Evolutionary conservation across 768 basidiomycete species (phyloP).

Genomic region (Terana coerulea): DNA sequence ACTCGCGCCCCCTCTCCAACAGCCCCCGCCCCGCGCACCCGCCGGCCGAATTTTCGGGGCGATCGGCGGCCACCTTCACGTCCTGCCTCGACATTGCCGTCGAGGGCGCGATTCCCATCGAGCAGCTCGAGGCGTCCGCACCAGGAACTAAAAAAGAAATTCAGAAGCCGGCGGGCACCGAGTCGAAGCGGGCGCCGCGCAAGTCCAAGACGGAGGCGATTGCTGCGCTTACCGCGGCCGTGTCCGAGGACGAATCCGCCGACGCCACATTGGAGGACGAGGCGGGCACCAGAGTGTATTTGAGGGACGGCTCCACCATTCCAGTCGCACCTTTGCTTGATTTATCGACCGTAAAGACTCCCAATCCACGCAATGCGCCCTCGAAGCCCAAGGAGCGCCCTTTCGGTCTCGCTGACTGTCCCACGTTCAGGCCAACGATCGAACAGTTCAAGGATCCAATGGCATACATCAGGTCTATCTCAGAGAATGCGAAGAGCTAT

Average conservation of each 20-base stretch:
- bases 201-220: slow-evolving; percentile 90
- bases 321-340: slow-evolving; percentile 61
- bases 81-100: slow-evolving; percentile 75
- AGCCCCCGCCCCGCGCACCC: slow-evolving; percentile 23
- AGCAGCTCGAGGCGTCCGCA: slow-evolving; percentile 25
- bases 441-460: slow-evolving; percentile 95
- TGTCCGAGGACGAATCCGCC: slow-evolving; percentile 49
- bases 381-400: slow-evolving; percentile 52
- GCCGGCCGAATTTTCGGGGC: slow-evolving; percentile 49
- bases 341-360: slow-evolving; percentile 68
- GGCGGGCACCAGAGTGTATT: slow-evolving; percentile 40
- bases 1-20: slow-evolving; percentile 52
- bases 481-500: slow-evolving; percentile 62
- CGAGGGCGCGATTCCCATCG: slow-evolving; percentile 67
- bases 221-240: slow-evolving; percentile 69
- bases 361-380: slow-evolving; percentile 42
- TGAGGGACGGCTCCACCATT: slow-evolving; percentile 45
- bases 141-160: slow-evolving; percentile 30
- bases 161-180: slow-evolving; percentile 31
- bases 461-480: slow-evolving; percentile 84
- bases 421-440: slow-evolving; percentile 80
- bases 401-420: slow-evolving; percentile 88
- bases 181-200: slow-evolving; percentile 66
- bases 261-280: slow-evolving; percentile 41
- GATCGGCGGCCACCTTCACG: slow-evolving; percentile 46